Conservation (phyloP, 2,329 filamentous ascomycete genomes). For the Cryphonectria nitschkei region DNA sequence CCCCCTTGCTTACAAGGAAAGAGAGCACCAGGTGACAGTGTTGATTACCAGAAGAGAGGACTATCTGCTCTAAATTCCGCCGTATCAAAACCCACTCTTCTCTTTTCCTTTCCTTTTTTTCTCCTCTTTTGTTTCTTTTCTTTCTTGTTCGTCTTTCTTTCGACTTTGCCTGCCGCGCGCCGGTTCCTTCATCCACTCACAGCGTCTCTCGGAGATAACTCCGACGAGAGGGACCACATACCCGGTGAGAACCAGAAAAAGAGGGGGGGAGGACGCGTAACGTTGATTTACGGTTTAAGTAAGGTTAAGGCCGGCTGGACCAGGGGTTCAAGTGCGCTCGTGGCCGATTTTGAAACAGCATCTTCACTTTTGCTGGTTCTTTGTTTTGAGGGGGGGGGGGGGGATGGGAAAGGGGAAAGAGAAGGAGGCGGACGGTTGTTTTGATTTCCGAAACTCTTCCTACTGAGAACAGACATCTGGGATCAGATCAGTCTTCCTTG, state of each 20-base stretch:
- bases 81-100: background rate
- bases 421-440: too few species aligned
- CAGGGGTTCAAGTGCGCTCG: too few species aligned
- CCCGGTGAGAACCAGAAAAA: background rate
- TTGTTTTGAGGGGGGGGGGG: too few species aligned
- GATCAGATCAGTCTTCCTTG: too few species aligned
- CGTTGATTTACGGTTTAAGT: conserved; percentile 24
- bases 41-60: background rate
- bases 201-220: background rate
- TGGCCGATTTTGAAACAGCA: background rate
- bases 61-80: background rate
- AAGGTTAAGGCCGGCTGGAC: conserved; percentile 17
- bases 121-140: too few species aligned
- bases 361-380: background rate
- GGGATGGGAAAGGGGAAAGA: too few species aligned
- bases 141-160: background rate
- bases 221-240: background rate
- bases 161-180: background rate
- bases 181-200: too few species aligned
- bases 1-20: background rate
- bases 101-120: background rate
- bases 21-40: background rate
- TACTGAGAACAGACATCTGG: too few species aligned
- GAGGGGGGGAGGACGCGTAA: conserved; percentile 16
- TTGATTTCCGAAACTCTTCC: too few species aligned